A percentile compares a stretch with the other conserved stretches of the same genome.
Conservation (phyloP, 495 filamentous ascomycete genomes). For the Penicillium odoratum region DNA sequence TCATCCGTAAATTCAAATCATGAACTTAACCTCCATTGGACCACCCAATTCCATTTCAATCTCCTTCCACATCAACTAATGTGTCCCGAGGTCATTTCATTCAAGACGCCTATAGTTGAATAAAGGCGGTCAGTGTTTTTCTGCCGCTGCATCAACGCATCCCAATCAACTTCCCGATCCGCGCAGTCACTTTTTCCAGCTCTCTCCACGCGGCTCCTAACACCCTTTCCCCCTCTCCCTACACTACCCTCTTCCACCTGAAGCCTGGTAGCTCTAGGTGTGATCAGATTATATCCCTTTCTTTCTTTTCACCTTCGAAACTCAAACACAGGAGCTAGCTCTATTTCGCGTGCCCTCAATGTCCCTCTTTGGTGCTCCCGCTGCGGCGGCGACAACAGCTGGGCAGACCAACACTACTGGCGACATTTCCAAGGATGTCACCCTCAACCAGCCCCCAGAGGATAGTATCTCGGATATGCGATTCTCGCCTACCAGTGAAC, state of each 20-base stretch:
- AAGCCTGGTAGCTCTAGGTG: not conserved
- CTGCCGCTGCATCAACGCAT: slow-evolving; percentile 9
- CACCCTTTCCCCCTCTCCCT: not conserved
- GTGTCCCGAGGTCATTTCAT: too few relatives aligned
- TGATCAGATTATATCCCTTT: not conserved
- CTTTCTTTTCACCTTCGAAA: not conserved
- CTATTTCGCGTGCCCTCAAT: slow-evolving; percentile 23
- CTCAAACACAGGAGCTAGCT: not conserved
- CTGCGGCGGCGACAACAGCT: slow-evolving; percentile 43
- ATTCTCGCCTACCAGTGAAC: slow-evolving; percentile 76
- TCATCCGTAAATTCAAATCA: too few relatives aligned
- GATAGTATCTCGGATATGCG: slow-evolving; percentile 83
- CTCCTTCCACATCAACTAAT: not conserved
- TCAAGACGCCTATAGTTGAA: not conserved
- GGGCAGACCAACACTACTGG: slow-evolving; percentile 71
- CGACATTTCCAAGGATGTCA: slow-evolving; percentile 86
- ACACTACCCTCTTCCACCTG: not conserved
- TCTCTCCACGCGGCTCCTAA: slow-evolving; percentile 1
- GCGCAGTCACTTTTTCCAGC: slow-evolving; percentile 8
- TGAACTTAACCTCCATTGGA: too few relatives aligned
- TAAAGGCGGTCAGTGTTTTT: slow-evolving; percentile 12
- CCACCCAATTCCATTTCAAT: not conserved
- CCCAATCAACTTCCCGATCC: not conserved
- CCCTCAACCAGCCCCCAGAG: slow-evolving; percentile 71
- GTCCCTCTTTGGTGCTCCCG: slow-evolving; percentile 64